Evolutionary conservation across 257 asterid species (phyloP).

Genomic region (Solanum chmielewskii): DNA sequence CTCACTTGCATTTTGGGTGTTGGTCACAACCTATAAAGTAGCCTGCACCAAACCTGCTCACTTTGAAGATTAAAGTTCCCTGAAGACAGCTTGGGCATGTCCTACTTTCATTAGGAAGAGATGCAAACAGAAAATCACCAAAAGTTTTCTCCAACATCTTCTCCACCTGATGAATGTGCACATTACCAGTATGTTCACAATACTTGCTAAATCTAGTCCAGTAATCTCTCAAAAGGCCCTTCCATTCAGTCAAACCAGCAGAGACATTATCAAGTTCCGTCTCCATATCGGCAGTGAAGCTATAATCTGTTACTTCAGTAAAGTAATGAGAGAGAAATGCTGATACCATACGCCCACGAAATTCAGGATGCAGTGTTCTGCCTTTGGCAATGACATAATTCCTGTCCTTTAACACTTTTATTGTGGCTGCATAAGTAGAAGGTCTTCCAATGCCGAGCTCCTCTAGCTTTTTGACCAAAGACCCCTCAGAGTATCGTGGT

Average conservation of each 20-base stretch:
- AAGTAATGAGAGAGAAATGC: constrained; percentile 80
- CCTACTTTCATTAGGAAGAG: constrained; percentile 53
- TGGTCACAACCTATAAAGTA: constrained; percentile 93
- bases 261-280: constrained; percentile 94
- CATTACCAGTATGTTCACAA: constrained; percentile 46
- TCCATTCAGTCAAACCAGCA: constrained; percentile 91
- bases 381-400: constrained; percentile 50
- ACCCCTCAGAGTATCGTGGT: constrained; percentile 73
- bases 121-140: constrained; percentile 62
- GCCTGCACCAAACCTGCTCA: constrained; percentile 84
- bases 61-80: constrained; percentile 79
- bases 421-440: constrained; percentile 84
- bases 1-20: constrained; percentile 96
- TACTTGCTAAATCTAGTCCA: constrained; percentile 91
- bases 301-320: constrained; percentile 84
- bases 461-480: constrained; percentile 75
- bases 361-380: constrained; percentile 65
- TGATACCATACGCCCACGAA: constrained; percentile 96
- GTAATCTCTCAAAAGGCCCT: constrained; percentile 85
- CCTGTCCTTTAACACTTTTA: constrained; percentile 82
- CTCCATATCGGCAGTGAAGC: constrained; percentile 98
- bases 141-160: constrained; percentile 84
- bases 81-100: constrained; percentile 76
- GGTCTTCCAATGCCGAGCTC: constrained; percentile 99
- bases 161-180: constrained; percentile 86